Conservation (phyloP, 257 asterid genomes). For the Gentiana dahurica region DNA sequence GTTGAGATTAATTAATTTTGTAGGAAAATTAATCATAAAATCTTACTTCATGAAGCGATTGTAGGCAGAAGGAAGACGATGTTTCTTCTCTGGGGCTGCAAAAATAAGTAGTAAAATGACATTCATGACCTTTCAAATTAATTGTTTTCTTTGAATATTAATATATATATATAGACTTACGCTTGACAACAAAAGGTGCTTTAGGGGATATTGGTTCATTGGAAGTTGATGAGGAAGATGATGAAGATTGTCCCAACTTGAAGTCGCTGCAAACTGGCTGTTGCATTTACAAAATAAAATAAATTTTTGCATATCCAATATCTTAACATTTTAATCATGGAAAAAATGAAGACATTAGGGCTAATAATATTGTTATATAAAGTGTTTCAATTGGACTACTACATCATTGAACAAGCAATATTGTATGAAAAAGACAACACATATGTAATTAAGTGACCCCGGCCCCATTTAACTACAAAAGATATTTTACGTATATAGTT, state of each 20-base stretch:
- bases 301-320: not conserved
- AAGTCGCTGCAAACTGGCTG: constrained; percentile 48
- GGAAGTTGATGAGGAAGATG: constrained; percentile 57
- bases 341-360: too few relatives aligned
- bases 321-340: too few relatives aligned
- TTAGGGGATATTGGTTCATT: constrained; percentile 57
- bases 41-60: constrained; percentile 97
- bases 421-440: too few relatives aligned
- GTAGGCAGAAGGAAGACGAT: constrained; percentile 97
- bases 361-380: too few relatives aligned
- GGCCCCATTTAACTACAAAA: too few relatives aligned
- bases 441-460: too few relatives aligned
- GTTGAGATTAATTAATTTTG: not conserved
- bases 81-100: constrained; percentile 95
- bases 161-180: constrained; percentile 19
- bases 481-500: too few relatives aligned
- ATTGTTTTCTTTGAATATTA: too few relatives aligned
- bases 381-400: too few relatives aligned
- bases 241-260: constrained; percentile 54
- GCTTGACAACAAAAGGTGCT: constrained; percentile 90
- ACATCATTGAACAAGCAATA: too few relatives aligned
- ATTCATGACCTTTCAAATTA: too few relatives aligned
- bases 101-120: not conserved
- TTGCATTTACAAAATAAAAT: not conserved
- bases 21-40: not conserved